A percentile compares a stretch with the other conserved stretches of the same genome.
These are phyloP conservation scores for Gossypium sturtianum DNA, from an alignment of 345 rosid species.

Conservation along the genomic window DNA sequence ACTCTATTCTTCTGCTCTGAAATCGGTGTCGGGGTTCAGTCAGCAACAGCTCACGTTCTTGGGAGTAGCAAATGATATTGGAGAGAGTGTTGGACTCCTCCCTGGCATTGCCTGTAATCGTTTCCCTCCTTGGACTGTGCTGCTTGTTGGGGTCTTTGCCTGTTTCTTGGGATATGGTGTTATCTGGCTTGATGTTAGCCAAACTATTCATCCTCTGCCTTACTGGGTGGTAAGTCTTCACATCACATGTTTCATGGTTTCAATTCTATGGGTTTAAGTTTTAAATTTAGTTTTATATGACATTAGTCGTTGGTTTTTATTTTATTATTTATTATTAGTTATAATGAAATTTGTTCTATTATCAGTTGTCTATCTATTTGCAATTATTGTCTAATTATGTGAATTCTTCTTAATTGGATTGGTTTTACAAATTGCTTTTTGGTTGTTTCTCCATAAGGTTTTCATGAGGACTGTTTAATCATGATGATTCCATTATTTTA, in stretches of 20 bases:
- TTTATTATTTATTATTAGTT: no score
- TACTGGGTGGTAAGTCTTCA: slow-evolving; percentile 65
- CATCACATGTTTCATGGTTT: no score
- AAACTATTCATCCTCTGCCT: slow-evolving; percentile 57
- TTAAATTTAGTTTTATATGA: no score
- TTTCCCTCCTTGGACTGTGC: slow-evolving; percentile 87
- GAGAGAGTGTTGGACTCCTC: slow-evolving; percentile 78
- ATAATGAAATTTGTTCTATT: neutral
- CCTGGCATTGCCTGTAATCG: slow-evolving; percentile 87
- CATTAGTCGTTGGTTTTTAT: neutral
- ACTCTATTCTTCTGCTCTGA: slow-evolving; percentile 65
- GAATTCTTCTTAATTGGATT: neutral
- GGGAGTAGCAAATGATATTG: slow-evolving; percentile 92
- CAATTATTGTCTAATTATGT: neutral
- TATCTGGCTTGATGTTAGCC: slow-evolving; percentile 71
- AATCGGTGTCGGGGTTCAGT: slow-evolving; percentile 66
- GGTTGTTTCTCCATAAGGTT: neutral
- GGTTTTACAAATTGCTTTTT: neutral
- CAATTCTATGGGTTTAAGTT: no score
- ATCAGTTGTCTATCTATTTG: neutral
- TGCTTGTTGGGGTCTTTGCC: slow-evolving; percentile 50
- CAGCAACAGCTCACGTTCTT: slow-evolving; percentile 83
- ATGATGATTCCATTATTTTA: neutral
- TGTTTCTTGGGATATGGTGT: slow-evolving; percentile 90
- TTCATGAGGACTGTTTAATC: neutral